Base-by-base conservation (phyloP, 139 green algal genomes). In the Micractinium conductrix region DNA sequence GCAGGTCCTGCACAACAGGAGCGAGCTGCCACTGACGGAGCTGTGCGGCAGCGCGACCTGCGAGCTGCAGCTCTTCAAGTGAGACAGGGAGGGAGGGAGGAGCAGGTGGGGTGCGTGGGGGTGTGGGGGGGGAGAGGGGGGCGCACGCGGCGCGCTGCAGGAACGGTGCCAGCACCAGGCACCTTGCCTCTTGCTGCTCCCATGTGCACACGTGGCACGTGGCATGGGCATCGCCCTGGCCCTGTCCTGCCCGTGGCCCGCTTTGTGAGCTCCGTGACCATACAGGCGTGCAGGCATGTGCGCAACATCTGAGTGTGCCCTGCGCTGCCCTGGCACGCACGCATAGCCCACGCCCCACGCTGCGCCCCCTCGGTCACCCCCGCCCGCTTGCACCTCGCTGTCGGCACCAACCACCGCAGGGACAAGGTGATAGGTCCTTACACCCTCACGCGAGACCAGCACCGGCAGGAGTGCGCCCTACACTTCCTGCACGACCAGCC, bases 1-100 rank as follows among this genome's bases (percentile, higher is more conserved):
- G 22, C 89, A 87, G 33, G 91, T 95, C 69, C 84, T 96, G 69
- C 93, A 91, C 82, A 95, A 96, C 76, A 55, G 74, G 43, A 38
- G 95, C 45, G 84, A 88, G 67, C 84, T 96, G 86, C 42, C 84
- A 12, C 83, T 96, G 28, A 86, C 88, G 12, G 68, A 90, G 81
- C 80, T 89, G 83, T 79, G 84, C 79, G 14, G 83, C 75, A 79
- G 89, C 85, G 90, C 71, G 19, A 35, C 37, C 45, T 85, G 85
- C 69, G 48, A 65, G 65, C 78, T 95, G 30, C 68, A 88, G 38
- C 74, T 62, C 17, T 93, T 95, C 37, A 83, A 86, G 74, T 80
- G 50, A 63, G 72, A 4, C n/a, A 21, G 26, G 22, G 60, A 12
- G 16, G 26, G 60, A 12, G 16, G 26, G 53, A 19, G 53, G n/a